phyloP scores from a whole-genome alignment of 1,139 yeast species.

The Candida smagusa region DNA sequence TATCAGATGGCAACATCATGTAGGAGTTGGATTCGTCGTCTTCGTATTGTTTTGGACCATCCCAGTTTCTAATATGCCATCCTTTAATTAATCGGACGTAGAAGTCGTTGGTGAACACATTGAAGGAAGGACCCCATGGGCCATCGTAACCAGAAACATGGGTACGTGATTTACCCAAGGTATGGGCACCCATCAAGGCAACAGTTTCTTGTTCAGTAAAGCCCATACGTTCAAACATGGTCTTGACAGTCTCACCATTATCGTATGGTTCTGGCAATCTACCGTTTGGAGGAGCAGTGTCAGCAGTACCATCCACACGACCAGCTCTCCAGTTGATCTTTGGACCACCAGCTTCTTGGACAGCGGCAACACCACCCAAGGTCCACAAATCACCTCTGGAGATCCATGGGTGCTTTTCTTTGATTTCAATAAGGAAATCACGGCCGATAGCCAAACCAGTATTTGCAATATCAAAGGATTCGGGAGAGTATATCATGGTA shows the following conservation, averaged over 20 bases:
- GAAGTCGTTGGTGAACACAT: constrained; percentile 79
- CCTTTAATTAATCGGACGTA: constrained; percentile 68
- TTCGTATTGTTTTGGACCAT: constrained; percentile 72
- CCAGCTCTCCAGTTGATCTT: constrained; percentile 87
- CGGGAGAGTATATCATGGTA: constrained; percentile 71
- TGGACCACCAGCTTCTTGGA: constrained; percentile 88
- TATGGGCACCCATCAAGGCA: constrained; percentile 85
- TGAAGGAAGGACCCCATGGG: constrained; percentile 93
- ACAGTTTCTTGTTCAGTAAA: constrained; percentile 82
- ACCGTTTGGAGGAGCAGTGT: constrained; percentile 59
- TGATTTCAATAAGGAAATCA: constrained; percentile 61
- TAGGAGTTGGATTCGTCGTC: constrained; percentile 68
- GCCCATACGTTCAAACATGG: constrained; percentile 62
- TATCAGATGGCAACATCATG: constrained; percentile 91
- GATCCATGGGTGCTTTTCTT: constrained; percentile 66
- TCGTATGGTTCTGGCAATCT: constrained; percentile 78
- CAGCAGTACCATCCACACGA: constrained; percentile 50
- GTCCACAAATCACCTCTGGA: constrained; percentile 89
- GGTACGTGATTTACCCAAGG: constrained; percentile 74
- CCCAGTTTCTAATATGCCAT: constrained; percentile 78
- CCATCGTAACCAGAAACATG: constrained; percentile 76
- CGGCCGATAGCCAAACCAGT: constrained; percentile 68
- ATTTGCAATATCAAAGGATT: constrained; percentile 68
- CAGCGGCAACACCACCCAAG: constrained; percentile 77
- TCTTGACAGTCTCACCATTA: constrained; percentile 68